Conservation (phyloP, 1,284 basidiomycete species). For the Puccinia brachypodii region DNA sequence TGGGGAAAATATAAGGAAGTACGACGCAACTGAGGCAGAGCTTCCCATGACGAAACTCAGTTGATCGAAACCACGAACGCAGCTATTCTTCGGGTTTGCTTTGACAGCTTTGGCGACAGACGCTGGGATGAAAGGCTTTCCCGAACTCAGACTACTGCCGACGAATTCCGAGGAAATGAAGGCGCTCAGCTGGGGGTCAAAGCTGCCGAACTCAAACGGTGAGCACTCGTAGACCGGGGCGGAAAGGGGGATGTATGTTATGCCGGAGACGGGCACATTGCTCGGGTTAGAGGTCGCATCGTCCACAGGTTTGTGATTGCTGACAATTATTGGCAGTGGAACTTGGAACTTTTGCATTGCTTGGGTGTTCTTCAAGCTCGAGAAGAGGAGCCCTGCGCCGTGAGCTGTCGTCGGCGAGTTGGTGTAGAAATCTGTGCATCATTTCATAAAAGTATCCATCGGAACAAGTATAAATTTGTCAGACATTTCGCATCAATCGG, state of each 20-base stretch:
- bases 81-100: not conserved
- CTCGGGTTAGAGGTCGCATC: not conserved
- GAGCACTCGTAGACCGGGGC: conserved; percentile 60
- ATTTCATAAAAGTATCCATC: not conserved
- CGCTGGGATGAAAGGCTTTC: conserved; percentile 52
- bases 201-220: conserved; percentile 61
- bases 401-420: conserved; percentile 19
- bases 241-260: conserved; percentile 13
- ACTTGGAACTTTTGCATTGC: not conserved
- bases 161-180: conserved; percentile 57
- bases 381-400: conserved; percentile 22
- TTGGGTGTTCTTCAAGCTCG: not conserved
- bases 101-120: not conserved
- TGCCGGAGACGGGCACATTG: not conserved
- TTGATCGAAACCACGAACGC: conserved; percentile 39
- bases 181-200: conserved; percentile 57
- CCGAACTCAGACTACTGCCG: conserved; percentile 57
- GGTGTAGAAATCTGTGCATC: conserved; percentile 10
- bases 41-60: conserved; percentile 32
- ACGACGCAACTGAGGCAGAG: conserved; percentile 24
- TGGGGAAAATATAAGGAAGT: not conserved
- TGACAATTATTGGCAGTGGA: conserved; percentile 32
- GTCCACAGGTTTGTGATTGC: conserved; percentile 4
- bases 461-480: not conserved
- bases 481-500: not conserved